These are phyloP conservation scores for Fusarium caatingaense DNA, from an alignment of 2,329 filamentous ascomycete genomes.

Conservation along the genomic window DNA sequence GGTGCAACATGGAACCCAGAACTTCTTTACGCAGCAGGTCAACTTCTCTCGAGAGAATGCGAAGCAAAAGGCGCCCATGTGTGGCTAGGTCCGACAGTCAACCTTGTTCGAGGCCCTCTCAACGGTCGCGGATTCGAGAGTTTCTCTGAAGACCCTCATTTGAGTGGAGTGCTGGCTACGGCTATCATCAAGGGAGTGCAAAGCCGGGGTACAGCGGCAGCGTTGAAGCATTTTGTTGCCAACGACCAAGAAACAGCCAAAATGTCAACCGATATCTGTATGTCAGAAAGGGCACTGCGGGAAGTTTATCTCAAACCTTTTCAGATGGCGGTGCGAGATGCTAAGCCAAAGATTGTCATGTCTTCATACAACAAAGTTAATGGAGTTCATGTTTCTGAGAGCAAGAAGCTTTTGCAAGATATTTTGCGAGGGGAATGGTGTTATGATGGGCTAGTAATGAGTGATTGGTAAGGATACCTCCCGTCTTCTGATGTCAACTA, in stretches of 20 bases:
- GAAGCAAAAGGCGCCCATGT: slow-evolving; percentile 65
- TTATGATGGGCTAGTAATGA: slow-evolving; percentile 26
- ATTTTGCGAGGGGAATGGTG: slow-evolving; percentile 24
- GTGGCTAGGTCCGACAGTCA: slow-evolving; percentile 70
- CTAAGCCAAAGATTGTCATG: slow-evolving; percentile 67
- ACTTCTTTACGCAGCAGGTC: slow-evolving; percentile 24
- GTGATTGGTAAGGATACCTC: slow-evolving; percentile 22
- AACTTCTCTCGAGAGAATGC: slow-evolving; percentile 27
- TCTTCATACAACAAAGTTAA: slow-evolving; percentile 65
- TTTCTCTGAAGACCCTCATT: slow-evolving; percentile 64
- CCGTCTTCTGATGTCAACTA: background rate
- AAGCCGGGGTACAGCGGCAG: slow-evolving; percentile 47
- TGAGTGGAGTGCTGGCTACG: slow-evolving; percentile 41
- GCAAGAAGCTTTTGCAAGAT: slow-evolving; percentile 5
- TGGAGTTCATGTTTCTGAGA: slow-evolving; percentile 28
- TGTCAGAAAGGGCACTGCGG: slow-evolving; percentile 65
- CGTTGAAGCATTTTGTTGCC: slow-evolving; percentile 51
- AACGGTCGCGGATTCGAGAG: slow-evolving; percentile 74
- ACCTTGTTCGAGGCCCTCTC: slow-evolving; percentile 70
- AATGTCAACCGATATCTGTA: slow-evolving; percentile 59
- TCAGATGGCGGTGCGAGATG: slow-evolving; percentile 68
- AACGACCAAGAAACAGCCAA: slow-evolving; percentile 64
- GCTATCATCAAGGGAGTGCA: slow-evolving; percentile 50
- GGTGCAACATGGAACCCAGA: slow-evolving; percentile 53
- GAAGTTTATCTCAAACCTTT: slow-evolving; percentile 75